phyloP scores from a whole-genome alignment of 2,329 filamentous ascomycete genomes.

The Ophiocordyceps camponoti-floridani region DNA sequence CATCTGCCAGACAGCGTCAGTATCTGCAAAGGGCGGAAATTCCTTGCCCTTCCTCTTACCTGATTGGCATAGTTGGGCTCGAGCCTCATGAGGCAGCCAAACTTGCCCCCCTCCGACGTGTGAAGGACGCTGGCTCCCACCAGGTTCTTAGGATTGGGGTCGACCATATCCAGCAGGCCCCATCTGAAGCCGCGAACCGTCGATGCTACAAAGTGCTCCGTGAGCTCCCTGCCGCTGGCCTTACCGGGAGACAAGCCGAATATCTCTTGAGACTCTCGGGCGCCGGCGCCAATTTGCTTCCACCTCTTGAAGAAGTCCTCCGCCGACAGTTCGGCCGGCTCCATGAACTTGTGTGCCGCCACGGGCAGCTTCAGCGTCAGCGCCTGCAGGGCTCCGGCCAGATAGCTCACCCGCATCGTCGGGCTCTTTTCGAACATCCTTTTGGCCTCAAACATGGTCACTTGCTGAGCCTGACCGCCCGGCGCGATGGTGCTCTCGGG shows the following conservation, averaged over 20 bases:
- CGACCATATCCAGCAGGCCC: slow-evolving; percentile 70
- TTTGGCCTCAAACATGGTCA: slow-evolving; percentile 83
- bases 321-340: slow-evolving; percentile 63
- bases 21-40: neutral
- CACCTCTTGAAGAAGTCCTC: slow-evolving; percentile 99
- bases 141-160: slow-evolving; percentile 85
- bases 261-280: slow-evolving; percentile 75
- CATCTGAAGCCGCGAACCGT: slow-evolving; percentile 75
- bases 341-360: slow-evolving; percentile 90
- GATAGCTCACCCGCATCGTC: slow-evolving; percentile 84
- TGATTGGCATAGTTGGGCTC: slow-evolving; percentile 87
- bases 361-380: slow-evolving; percentile 83
- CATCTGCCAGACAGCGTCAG: slow-evolving; percentile 42
- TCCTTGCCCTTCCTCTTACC: slow-evolving; percentile 37
- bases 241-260: slow-evolving; percentile 44
- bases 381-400: slow-evolving; percentile 83
- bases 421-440: slow-evolving; percentile 68
- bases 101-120: slow-evolving; percentile 72
- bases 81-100: slow-evolving; percentile 79
- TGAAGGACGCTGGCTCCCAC: slow-evolving; percentile 80
- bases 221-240: slow-evolving; percentile 41
- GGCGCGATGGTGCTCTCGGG: slow-evolving; percentile 67
- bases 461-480: slow-evolving; percentile 72
- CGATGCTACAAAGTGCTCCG: slow-evolving; percentile 49
- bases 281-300: slow-evolving; percentile 88